phyloP scores from a whole-genome alignment of 2,329 filamentous ascomycete species.

The Alternaria tenuissima region DNA sequence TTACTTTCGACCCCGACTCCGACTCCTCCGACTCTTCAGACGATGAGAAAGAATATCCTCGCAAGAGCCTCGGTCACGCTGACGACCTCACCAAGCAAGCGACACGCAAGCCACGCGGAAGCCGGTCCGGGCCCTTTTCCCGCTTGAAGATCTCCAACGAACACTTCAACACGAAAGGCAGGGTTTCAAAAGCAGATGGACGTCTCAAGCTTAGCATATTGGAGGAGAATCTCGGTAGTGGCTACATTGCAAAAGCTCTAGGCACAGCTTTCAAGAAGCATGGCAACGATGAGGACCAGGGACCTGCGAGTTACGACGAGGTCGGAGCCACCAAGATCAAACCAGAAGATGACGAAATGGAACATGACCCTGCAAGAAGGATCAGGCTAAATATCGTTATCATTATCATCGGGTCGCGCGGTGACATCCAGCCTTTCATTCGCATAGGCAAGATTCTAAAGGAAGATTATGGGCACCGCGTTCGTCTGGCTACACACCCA shows the following conservation, averaged over 20 bases:
- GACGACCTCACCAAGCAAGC: constrained; percentile 16
- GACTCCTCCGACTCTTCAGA: constrained; percentile 35
- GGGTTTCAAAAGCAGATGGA: constrained; percentile 72
- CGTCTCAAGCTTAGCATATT: constrained; percentile 73
- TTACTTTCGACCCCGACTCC: constrained; percentile 44
- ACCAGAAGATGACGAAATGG: constrained; percentile 47
- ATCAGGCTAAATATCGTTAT: constrained; percentile 78
- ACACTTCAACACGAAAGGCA: constrained; percentile 70
- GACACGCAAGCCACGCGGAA: constrained; percentile 16
- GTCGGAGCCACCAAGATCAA: constrained; percentile 33
- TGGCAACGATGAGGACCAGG: constrained; percentile 52
- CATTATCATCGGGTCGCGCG: constrained; percentile 82
- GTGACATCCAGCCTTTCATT: constrained; percentile 83
- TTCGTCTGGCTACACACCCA: constrained; percentile 80
- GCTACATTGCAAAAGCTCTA: constrained; percentile 77
- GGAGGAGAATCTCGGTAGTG: constrained; percentile 72
- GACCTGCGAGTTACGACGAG: constrained; percentile 30
- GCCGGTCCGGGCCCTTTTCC: constrained; percentile 52
- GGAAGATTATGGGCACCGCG: constrained; percentile 75
- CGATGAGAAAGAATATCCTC: constrained; percentile 30
- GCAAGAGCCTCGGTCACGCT: constrained; percentile 28
- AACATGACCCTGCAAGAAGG: constrained; percentile 39
- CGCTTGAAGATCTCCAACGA: constrained; percentile 70
- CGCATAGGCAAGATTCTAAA: constrained; percentile 76
- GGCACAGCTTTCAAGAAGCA: constrained; percentile 70